These are phyloP conservation scores for Eutypella sp. DNA, from an alignment of 2,329 filamentous ascomycete genomes.

Conservation along the genomic window DNA sequence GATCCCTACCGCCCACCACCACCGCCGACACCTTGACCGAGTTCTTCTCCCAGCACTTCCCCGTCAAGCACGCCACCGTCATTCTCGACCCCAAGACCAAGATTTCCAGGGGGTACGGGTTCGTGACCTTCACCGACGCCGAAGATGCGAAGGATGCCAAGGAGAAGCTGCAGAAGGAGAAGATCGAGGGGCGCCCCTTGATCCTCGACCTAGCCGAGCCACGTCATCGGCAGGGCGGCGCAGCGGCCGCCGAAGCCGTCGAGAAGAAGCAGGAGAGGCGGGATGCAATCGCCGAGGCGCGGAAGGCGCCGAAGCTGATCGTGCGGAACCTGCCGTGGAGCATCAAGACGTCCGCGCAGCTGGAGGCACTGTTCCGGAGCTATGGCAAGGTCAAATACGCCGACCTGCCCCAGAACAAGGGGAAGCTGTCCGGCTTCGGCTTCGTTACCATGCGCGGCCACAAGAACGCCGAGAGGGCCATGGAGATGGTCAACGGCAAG, in stretches of 20 bases:
- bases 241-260: constrained; percentile 41
- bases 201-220: constrained; percentile 84
- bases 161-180: constrained; percentile 72
- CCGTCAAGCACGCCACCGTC: constrained; percentile 93
- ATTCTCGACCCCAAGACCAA: constrained; percentile 84
- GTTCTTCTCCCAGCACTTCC: constrained; percentile 90
- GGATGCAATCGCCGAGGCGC: constrained; percentile 55
- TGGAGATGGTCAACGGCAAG: constrained; percentile 83
- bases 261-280: constrained; percentile 51
- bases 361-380: constrained; percentile 73
- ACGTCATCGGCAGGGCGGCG: constrained; percentile 55
- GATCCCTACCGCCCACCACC: constrained; percentile 71
- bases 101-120: constrained; percentile 85
- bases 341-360: constrained; percentile 78
- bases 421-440: constrained; percentile 79
- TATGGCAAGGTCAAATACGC: constrained; percentile 90
- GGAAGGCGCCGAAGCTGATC: constrained; percentile 70
- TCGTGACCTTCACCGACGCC: constrained; percentile 91
- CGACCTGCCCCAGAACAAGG: constrained; percentile 74
- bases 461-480: constrained; percentile 86
- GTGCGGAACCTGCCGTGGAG: constrained; percentile 95
- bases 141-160: constrained; percentile 83
- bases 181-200: constrained; percentile 75
- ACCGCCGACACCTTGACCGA: constrained; percentile 81
- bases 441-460: constrained; percentile 84